Evolutionary conservation across 1,284 basidiomycete species (phyloP).

Genomic region (Serendipita sp.): DNA sequence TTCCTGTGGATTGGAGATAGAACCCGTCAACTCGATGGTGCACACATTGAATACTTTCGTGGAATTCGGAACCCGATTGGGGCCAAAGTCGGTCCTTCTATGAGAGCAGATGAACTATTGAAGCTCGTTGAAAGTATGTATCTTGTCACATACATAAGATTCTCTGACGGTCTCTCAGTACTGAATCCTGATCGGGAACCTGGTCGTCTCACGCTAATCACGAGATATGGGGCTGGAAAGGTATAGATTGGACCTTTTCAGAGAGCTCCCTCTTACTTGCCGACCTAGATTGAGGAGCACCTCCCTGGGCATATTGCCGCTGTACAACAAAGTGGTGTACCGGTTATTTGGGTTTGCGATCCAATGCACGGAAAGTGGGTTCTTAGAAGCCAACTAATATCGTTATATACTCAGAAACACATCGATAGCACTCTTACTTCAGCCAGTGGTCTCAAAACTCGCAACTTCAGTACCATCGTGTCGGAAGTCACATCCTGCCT

Average conservation of each 20-base stretch:
- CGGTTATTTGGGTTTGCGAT: constrained; percentile 89
- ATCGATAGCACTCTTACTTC: constrained; percentile 62
- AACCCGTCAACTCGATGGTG: constrained; percentile 84
- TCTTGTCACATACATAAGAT: neutral
- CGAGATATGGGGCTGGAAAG: constrained; percentile 83
- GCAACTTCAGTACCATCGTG: constrained; percentile 84
- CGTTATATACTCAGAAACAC: neutral
- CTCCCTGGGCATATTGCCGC: constrained; percentile 75
- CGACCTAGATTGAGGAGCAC: constrained; percentile 50
- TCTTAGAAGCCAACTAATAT: neutral
- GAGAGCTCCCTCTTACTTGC: neutral
- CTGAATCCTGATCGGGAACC: constrained; percentile 74
- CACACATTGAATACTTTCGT: constrained; percentile 90
- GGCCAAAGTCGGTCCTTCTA: constrained; percentile 87
- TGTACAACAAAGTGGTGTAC: constrained; percentile 68
- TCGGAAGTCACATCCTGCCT: constrained; percentile 74
- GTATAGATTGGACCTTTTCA: constrained; percentile 23
- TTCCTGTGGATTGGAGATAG: constrained; percentile 97
- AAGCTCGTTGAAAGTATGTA: constrained; percentile 59
- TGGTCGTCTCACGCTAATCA: constrained; percentile 83
- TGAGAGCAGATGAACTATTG: constrained; percentile 72
- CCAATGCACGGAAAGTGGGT: constrained; percentile 93
- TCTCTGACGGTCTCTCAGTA: constrained; percentile 30
- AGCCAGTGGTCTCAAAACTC: constrained; percentile 63
- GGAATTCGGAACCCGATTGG: constrained; percentile 95